Conservation (phyloP, 163 green algal genomes). For the Scenedesmus sp. region DNA sequence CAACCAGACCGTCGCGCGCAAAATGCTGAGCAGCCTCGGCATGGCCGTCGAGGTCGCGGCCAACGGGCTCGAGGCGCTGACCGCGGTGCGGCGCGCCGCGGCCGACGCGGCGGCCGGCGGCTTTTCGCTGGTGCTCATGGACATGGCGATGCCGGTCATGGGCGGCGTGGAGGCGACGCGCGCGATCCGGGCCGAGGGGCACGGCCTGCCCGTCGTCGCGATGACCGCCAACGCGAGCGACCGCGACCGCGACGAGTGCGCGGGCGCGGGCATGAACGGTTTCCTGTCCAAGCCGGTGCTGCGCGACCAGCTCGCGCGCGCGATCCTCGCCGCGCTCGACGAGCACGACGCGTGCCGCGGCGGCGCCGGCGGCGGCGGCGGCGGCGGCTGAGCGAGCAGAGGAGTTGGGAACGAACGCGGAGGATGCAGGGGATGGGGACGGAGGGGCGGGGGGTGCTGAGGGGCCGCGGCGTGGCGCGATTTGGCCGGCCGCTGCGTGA, state of each 20-base stretch:
- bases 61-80: slow-evolving; percentile 79
- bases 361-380: neutral
- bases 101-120: neutral
- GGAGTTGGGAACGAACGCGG: too few species aligned
- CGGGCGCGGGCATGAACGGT: slow-evolving; percentile 79
- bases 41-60: slow-evolving; percentile 68
- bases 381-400: neutral
- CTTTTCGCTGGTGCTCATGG: slow-evolving; percentile 77
- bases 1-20: slow-evolving; percentile 85
- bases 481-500: too few species aligned
- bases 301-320: slow-evolving; percentile 66
- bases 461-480: too few species aligned
- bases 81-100: slow-evolving; percentile 50
- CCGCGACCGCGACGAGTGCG: slow-evolving; percentile 75
- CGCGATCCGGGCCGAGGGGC: slow-evolving; percentile 12
- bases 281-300: slow-evolving; percentile 90
- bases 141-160: slow-evolving; percentile 93
- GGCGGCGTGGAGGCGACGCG: slow-evolving; percentile 73
- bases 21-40: slow-evolving; percentile 79
- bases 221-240: slow-evolving; percentile 85
- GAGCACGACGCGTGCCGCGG: neutral
- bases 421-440: too few species aligned
- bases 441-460: too few species aligned
- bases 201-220: slow-evolving; percentile 74
- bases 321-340: slow-evolving; percentile 52